Base-by-base conservation (phyloP, 192 early-diverging fungal genomes). In the Backusella circina region DNA sequence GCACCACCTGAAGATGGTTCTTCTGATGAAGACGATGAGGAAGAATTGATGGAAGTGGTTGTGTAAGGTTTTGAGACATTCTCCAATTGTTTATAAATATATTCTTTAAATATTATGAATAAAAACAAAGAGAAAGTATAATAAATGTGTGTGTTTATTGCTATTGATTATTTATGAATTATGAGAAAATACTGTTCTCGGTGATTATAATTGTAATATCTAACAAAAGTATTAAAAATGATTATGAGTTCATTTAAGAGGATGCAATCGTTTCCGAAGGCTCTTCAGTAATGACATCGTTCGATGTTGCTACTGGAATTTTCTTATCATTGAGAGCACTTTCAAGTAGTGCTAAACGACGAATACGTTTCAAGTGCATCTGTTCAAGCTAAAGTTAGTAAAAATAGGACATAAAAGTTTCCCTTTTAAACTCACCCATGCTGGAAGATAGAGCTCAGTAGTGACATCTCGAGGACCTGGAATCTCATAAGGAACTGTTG, bases 401-500 rank as follows among this genome's bases (percentile, higher is more conserved):
- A 61, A 12, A 1, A 13, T 28, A 1, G 2, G 3, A 13, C 10
- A 26, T 61, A 10, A 28, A 51, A 61, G 10, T 12, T 23, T 61
- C 12, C 26, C 54, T 61, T 12, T 61, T 30, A 51, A 7, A 38
- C 51, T 73, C 21, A 64, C 32, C 33, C 51, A 73, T 13, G 71
- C 50, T 37, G 71, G 71, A 16, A 73, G 33, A 64, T 73, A 73
- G 3, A 73, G 54, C 6, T 73, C 35, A 15, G 51, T 33, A 4
- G 21, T 35, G 2, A 83, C 72, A 31, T 82, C 83, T n/a, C 86
- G 83, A 39, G 83, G 76, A 51, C 78, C 76, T 31, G 88, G 86
- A 9, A 87, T 79, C 73, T 87, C 85, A 74, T 84, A 89, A 39
- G 85, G 83, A 9, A 79, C 79, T 38, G 77, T 79, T 8, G 87